A percentile compares a stretch with the other conserved stretches of the same genome.
Conservation (phyloP, 805 yeast genomes). For the Ogataea chonburiensis region DNA sequence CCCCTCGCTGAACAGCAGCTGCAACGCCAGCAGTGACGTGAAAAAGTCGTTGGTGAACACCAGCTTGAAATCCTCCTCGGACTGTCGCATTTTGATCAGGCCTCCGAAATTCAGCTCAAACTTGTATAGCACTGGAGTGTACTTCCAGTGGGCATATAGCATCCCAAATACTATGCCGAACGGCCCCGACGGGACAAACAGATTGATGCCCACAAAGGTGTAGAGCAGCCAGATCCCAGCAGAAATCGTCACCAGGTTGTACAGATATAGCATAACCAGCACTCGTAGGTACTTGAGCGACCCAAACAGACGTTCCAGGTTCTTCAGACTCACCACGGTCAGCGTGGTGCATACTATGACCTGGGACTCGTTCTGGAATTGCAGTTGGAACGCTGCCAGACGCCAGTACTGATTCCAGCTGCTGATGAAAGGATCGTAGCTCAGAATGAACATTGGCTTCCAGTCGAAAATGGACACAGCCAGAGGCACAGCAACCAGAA, state of each 20-base stretch:
- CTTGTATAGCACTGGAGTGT: conserved; percentile 41
- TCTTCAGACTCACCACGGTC: conserved; percentile 50
- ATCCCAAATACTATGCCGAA: conserved; percentile 40
- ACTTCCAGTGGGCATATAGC: conserved; percentile 39
- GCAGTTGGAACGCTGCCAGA: conserved; percentile 45
- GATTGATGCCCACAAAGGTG: conserved; percentile 33
- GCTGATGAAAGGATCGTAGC: conserved; percentile 52
- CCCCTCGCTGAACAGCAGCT: conserved; percentile 46
- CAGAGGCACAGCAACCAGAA: conserved; percentile 39
- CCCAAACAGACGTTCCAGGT: conserved; percentile 58
- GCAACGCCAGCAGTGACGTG: conserved; percentile 29
- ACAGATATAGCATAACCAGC: conserved; percentile 43
- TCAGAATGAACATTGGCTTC: conserved; percentile 43
- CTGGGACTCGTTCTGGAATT: conserved; percentile 62
- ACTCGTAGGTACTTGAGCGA: conserved; percentile 51
- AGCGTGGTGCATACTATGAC: conserved; percentile 44
- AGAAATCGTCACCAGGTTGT: conserved; percentile 44
- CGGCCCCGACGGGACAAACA: conserved; percentile 48
- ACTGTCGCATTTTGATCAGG: conserved; percentile 16
- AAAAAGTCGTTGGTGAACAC: conserved; percentile 36
- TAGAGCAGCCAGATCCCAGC: conserved; percentile 34
- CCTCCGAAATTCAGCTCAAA: conserved; percentile 37
- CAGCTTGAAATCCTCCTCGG: conserved; percentile 23
- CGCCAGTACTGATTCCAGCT: conserved; percentile 62
- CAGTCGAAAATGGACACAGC: conserved; percentile 42